A percentile compares a stretch with the other conserved stretches of the same genome.
These are phyloP conservation scores for Wickerhamiella allomyrinae DNA, from an alignment of 805 yeast genomes.

Conservation along the genomic window DNA sequence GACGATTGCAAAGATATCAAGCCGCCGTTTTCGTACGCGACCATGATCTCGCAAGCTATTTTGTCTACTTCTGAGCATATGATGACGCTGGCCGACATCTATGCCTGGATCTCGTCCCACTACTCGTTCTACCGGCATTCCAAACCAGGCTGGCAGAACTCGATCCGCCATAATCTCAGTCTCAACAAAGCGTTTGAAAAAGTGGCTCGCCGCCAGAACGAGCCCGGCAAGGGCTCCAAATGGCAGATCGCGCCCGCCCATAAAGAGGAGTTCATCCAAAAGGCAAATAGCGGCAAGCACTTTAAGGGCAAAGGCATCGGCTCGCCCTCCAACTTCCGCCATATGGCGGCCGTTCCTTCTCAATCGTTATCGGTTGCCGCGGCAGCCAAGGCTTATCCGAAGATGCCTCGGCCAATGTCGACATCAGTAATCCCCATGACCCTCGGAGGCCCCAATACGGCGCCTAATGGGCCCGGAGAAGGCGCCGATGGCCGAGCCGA, in stretches of 20 bases:
- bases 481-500: no score
- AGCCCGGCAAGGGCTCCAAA: constrained; percentile 98
- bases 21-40: constrained; percentile 95
- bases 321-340: neutral
- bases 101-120: constrained; percentile 74
- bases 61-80: constrained; percentile 78
- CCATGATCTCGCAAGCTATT: constrained; percentile 96
- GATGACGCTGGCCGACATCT: constrained; percentile 79
- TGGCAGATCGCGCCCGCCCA: constrained; percentile 89
- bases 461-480: no score
- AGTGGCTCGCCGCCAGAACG: constrained; percentile 87
- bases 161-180: constrained; percentile 88
- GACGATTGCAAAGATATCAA: constrained; percentile 88
- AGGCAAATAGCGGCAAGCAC: constrained; percentile 36
- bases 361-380: neutral
- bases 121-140: constrained; percentile 86
- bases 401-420: constrained; percentile 13
- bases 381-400: constrained; percentile 6
- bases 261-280: constrained; percentile 67
- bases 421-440: no score
- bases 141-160: constrained; percentile 97
- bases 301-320: constrained; percentile 10
- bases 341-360: neutral
- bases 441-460: no score
- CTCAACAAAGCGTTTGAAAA: constrained; percentile 94